phyloP scores from a whole-genome alignment of 805 yeast genomes.

The Yamadazyma kitorensis region DNA sequence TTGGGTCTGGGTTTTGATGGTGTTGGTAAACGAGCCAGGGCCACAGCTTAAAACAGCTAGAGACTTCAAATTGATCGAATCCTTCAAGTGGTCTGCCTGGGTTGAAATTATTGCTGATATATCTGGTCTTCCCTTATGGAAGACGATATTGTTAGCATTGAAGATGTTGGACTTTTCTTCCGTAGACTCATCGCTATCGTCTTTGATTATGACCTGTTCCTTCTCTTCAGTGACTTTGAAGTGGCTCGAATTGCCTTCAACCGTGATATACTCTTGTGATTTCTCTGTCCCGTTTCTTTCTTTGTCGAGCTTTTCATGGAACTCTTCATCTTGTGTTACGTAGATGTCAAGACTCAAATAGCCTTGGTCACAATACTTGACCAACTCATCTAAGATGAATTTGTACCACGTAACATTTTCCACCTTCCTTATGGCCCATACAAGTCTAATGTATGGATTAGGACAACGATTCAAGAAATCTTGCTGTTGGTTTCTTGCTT shows the following conservation, averaged over 20 bases:
- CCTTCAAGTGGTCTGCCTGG: slow-evolving; percentile 14
- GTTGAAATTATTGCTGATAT: slow-evolving; percentile 14
- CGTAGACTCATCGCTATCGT: background rate
- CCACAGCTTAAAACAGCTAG: slow-evolving; percentile 45
- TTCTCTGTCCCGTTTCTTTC: no score
- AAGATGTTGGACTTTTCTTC: slow-evolving; percentile 1
- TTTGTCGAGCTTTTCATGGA: no score
- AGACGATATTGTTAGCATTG: slow-evolving; percentile 1
- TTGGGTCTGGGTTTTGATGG: slow-evolving; percentile 27
- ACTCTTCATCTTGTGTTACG: slow-evolving; percentile 18
- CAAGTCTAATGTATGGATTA: slow-evolving; percentile 22
- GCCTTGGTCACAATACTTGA: slow-evolving; percentile 21
- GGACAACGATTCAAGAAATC: slow-evolving; percentile 36
- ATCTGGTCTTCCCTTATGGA: slow-evolving; percentile 18
- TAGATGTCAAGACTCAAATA: slow-evolving; percentile 23
- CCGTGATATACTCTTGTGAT: no score
- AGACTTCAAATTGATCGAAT: slow-evolving; percentile 18
- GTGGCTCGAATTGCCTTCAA: no score
- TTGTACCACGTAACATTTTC: slow-evolving; percentile 36
- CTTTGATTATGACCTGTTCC: no score
- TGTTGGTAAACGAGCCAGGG: slow-evolving; percentile 27
- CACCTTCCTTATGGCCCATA: slow-evolving; percentile 28
- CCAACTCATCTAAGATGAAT: slow-evolving; percentile 29
- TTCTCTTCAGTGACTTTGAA: no score
- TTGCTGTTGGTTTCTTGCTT: slow-evolving; percentile 19